Percentiles rank a stretch among this genome's conserved stretches.
phyloP scores from a whole-genome alignment of 2,329 filamentous ascomycete species.

The Fusarium guadeloupense region DNA sequence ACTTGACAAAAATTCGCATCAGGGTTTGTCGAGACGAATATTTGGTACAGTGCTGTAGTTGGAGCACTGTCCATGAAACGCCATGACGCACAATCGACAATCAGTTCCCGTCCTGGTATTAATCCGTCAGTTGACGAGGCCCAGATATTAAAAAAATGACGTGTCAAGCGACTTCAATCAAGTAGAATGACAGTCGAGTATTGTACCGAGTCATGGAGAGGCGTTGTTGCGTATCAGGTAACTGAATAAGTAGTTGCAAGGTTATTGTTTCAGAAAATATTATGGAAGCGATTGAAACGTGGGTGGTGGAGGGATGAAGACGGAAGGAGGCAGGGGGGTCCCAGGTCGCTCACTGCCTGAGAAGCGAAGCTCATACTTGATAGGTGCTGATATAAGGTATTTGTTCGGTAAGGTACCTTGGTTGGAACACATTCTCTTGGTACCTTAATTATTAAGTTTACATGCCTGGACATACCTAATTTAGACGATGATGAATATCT shows the following conservation, averaged over 20 bases:
- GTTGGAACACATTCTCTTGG: too few species aligned
- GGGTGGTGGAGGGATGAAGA: conserved; percentile 7
- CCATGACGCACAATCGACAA: conserved; percentile 28
- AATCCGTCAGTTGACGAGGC: conserved; percentile 34
- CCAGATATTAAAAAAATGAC: conserved; percentile 34
- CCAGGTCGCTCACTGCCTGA: too few species aligned
- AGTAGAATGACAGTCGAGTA: conserved; percentile 4
- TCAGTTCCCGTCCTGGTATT: conserved; percentile 30
- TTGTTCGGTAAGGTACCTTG: too few species aligned
- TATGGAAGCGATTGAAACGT: conserved; percentile 20
- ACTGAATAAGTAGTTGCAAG: too few species aligned
- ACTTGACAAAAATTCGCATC: neutral
- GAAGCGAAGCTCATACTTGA: too few species aligned
- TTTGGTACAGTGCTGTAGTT: neutral
- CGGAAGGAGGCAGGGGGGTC: neutral
- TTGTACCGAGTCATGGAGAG: conserved; percentile 32
- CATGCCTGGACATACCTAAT: too few species aligned
- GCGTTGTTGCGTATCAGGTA: conserved; percentile 11
- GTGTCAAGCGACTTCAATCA: conserved; percentile 25
- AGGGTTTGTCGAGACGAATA: conserved; percentile 12
- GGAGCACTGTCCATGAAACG: neutral
- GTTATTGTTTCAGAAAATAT: conserved; percentile 31
- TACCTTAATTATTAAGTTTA: too few species aligned
- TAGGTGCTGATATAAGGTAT: too few species aligned
- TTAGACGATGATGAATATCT: too few species aligned